These are phyloP conservation scores for Lactarius akahatsu DNA, from an alignment of 768 basidiomycete species.

Conservation along the genomic window DNA sequence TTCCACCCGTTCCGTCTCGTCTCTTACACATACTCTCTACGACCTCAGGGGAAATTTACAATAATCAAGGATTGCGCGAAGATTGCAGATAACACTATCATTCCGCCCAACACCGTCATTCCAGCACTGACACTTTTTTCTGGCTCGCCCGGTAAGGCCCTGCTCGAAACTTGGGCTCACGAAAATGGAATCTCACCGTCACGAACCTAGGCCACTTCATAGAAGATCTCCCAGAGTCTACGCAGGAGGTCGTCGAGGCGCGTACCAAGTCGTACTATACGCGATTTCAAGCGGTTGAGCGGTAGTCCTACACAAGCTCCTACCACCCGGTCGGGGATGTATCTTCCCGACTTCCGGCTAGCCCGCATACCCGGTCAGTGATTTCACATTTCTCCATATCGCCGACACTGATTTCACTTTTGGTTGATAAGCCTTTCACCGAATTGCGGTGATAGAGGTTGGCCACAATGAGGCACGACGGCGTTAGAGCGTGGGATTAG, in stretches of 20 bases:
- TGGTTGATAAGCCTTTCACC: not conserved
- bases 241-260: conserved; percentile 86
- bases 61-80: conserved; percentile 95
- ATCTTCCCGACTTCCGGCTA: not conserved
- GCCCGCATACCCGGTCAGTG: not conserved
- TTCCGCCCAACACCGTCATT: conserved; percentile 91
- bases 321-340: not conserved
- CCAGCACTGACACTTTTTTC: conserved; percentile 83
- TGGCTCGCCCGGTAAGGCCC: conserved; percentile 78
- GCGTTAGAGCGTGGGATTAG: not conserved
- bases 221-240: conserved; percentile 88
- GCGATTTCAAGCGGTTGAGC: conserved; percentile 63
- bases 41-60: conserved; percentile 82
- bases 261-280: conserved; percentile 84
- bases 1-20: conserved; percentile 14
- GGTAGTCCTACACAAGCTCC: conserved; percentile 12
- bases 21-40: too few relatives aligned
- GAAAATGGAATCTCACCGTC: not conserved
- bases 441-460: not conserved
- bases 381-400: not conserved
- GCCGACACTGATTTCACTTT: not conserved
- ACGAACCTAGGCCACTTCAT: conserved; percentile 63
- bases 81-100: conserved; percentile 84
- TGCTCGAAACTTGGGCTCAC: not conserved
- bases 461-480: not conserved